Percentiles rank a stretch among this genome's conserved stretches.
phyloP scores from a whole-genome alignment of 208 protist genomes.

The Phytomonas serpens region DNA sequence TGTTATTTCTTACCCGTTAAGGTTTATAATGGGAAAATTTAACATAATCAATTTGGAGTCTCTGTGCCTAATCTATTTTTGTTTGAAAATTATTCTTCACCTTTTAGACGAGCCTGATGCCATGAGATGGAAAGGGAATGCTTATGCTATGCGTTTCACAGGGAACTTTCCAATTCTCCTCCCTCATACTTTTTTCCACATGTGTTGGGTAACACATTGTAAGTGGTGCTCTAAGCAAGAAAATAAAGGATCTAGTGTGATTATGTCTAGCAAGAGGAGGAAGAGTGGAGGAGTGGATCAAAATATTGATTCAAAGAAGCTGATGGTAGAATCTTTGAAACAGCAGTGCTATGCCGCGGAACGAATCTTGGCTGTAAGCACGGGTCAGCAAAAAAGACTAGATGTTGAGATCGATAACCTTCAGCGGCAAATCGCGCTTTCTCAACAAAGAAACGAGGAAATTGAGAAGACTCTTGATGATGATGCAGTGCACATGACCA shows the following conservation, averaged over 20 bases:
- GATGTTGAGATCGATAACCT: conserved; percentile 43
- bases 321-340: conserved; percentile 36
- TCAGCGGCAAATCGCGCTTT: conserved; percentile 39
- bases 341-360: conserved; percentile 71
- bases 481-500: conserved; percentile 52
- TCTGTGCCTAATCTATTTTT: conserved; percentile 8
- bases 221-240: too few species aligned
- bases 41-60: background rate
- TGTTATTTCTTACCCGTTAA: background rate
- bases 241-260: background rate
- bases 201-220: too few species aligned
- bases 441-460: conserved; percentile 51
- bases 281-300: conserved; percentile 57
- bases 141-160: too few species aligned
- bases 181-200: too few species aligned
- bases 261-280: conserved; percentile 24
- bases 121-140: too few species aligned
- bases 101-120: too few species aligned
- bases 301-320: conserved; percentile 50
- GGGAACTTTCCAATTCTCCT: too few species aligned
- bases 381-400: conserved; percentile 55
- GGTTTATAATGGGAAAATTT: background rate
- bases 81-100: background rate
- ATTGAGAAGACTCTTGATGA: conserved; percentile 38
- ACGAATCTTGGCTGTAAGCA: conserved; percentile 68